Percentiles rank a stretch among this genome's conserved stretches.
phyloP scores from a whole-genome alignment of 2,329 filamentous ascomycete genomes.

The Cercospora beticola region DNA sequence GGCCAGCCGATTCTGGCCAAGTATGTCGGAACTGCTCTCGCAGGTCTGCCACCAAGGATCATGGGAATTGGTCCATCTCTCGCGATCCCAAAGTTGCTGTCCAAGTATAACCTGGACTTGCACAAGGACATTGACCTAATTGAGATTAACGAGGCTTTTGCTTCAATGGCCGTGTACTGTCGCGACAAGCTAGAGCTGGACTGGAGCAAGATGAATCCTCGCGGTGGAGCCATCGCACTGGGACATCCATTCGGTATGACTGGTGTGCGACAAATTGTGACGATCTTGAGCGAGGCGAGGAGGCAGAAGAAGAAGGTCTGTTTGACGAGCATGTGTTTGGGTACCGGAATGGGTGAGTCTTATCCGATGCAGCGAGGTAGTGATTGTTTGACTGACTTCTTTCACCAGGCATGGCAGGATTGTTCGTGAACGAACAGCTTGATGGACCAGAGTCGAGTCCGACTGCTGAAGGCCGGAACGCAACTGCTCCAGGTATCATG shows the following conservation, averaged over 20 bases:
- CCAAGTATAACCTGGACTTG: constrained; percentile 27
- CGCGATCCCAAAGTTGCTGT: constrained; percentile 78
- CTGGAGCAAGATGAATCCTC: constrained; percentile 75
- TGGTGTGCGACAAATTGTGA: constrained; percentile 75
- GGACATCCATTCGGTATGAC: constrained; percentile 89
- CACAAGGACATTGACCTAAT: constrained; percentile 70
- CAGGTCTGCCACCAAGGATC: constrained; percentile 72
- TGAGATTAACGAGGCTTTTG: constrained; percentile 87
- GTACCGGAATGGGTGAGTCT: constrained; percentile 45
- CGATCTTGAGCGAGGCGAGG: constrained; percentile 67
- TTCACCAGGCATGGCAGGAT: constrained; percentile 45
- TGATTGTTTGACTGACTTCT: neutral
- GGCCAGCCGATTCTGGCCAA: constrained; percentile 70
- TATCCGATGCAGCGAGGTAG: neutral
- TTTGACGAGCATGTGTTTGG: constrained; percentile 81
- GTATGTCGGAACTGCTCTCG: constrained; percentile 64
- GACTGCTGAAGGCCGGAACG: neutral
- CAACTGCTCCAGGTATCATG: constrained; percentile 7
- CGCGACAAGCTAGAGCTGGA: constrained; percentile 69
- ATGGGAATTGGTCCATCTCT: constrained; percentile 88
- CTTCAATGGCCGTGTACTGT: constrained; percentile 65
- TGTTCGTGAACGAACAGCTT: constrained; percentile 47
- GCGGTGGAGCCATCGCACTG: constrained; percentile 80
- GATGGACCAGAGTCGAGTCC: constrained; percentile 4
- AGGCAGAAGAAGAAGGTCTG: constrained; percentile 69